phyloP scores from a whole-genome alignment of 1,139 yeast species.

The Saccharomyces hybrid region DNA sequence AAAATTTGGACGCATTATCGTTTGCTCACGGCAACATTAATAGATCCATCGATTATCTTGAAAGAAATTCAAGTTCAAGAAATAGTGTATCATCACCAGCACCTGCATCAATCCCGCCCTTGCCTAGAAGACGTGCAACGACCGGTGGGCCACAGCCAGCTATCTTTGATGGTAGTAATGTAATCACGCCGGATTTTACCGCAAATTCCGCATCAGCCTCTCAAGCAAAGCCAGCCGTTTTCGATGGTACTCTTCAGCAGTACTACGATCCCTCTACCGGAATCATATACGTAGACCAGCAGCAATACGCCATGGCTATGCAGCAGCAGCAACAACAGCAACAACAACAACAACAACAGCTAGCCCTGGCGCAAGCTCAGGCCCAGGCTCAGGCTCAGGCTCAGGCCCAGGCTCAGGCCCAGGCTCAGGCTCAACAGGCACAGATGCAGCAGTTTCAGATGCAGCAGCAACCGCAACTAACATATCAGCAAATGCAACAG shows the following conservation, averaged over 20 bases:
- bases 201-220: background rate
- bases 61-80: conserved; percentile 8
- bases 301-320: conserved; percentile 16
- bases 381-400: conserved; percentile 12
- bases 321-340: conserved; percentile 17
- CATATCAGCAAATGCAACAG: too few species aligned
- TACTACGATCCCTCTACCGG: conserved; percentile 31
- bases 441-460: conserved; percentile 27
- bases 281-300: conserved; percentile 27
- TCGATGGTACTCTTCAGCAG: conserved; percentile 29
- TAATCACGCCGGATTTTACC: conserved; percentile 1
- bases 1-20: conserved; percentile 31
- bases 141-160: conserved; percentile 25
- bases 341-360: conserved; percentile 16
- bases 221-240: conserved; percentile 16
- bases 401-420: conserved; percentile 15
- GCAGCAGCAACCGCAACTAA: conserved; percentile 13
- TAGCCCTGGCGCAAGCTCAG: conserved; percentile 11
- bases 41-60: conserved; percentile 27
- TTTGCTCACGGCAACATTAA: conserved; percentile 29
- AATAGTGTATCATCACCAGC: conserved; percentile 9
- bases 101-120: conserved; percentile 16
- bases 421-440: conserved; percentile 32
- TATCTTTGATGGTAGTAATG: conserved; percentile 27
- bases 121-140: conserved; percentile 19